Evolutionary conservation across 768 basidiomycete genomes (phyloP).

Genomic region (Mycena epipterygia): DNA sequence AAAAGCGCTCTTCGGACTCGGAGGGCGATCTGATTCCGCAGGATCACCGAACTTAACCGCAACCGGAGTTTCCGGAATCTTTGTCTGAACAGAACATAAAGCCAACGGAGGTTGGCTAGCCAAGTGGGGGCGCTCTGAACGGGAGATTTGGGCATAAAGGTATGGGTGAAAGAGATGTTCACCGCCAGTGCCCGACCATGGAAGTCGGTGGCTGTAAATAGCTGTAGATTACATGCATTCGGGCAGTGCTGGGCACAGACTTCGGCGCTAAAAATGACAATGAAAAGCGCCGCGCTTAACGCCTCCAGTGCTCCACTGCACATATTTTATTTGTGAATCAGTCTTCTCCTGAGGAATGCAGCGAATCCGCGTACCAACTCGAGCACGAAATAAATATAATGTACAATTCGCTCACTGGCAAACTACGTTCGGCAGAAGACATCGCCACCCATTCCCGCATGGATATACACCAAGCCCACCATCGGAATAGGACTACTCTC

Average conservation of each 20-base stretch:
- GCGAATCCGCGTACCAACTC: too few relatives aligned
- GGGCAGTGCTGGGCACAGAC: background rate
- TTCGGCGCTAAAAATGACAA: background rate
- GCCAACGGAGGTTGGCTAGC: background rate
- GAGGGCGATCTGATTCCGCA: background rate
- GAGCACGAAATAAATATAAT: too few relatives aligned
- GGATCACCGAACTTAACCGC: background rate
- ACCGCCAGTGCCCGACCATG: background rate
- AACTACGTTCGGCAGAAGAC: too few relatives aligned
- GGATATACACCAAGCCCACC: too few relatives aligned
- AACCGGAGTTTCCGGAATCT: background rate
- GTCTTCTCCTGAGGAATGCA: too few relatives aligned
- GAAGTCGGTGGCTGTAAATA: too few relatives aligned
- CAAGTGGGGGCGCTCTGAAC: background rate
- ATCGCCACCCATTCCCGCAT: too few relatives aligned
- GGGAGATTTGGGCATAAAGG: constrained; percentile 2
- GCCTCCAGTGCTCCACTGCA: background rate
- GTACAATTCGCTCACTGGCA: too few relatives aligned
- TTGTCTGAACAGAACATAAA: background rate
- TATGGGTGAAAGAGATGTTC: background rate
- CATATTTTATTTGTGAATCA: too few relatives aligned
- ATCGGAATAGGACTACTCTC: too few relatives aligned
- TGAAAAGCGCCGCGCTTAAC: background rate
- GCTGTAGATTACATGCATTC: too few relatives aligned
- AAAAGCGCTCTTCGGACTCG: background rate